Percentiles rank a stretch among this genome's conserved stretches.
These are phyloP conservation scores for Eutreptiella sp. DNA, from an alignment of 208 protist species.

Conservation along the genomic window DNA sequence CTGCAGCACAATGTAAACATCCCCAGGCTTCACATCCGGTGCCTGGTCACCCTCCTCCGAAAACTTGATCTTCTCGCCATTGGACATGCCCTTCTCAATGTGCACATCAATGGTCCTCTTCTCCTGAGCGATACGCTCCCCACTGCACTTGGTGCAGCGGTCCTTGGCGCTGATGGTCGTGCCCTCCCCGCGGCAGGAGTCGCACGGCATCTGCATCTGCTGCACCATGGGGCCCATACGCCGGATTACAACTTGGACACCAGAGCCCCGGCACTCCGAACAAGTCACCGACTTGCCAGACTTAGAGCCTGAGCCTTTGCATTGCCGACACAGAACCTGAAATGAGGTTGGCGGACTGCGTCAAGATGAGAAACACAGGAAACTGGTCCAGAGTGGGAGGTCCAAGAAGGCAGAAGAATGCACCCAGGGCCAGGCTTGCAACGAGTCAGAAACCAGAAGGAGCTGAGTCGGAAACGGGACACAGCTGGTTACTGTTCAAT, in stretches of 20 bases:
- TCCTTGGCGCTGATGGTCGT: constrained; percentile 80
- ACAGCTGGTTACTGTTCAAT: no score
- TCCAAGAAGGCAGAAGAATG: no score
- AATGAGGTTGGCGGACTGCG: no score
- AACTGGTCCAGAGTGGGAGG: no score
- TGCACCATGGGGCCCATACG: constrained; percentile 93
- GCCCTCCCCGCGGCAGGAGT: constrained; percentile 83
- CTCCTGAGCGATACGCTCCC: constrained; percentile 86
- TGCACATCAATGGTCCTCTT: constrained; percentile 94
- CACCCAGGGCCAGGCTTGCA: no score
- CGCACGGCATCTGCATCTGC: constrained; percentile 89
- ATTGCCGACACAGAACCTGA: constrained; percentile 76
- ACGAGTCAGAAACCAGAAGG: no score
- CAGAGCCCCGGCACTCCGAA: constrained; percentile 80
- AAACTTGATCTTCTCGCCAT: constrained; percentile 91
- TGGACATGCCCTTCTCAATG: constrained; percentile 93
- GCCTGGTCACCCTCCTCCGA: constrained; percentile 90
- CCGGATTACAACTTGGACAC: constrained; percentile 80
- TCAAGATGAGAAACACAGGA: no score
- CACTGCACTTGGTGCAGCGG: constrained; percentile 86
- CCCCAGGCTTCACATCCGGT: constrained; percentile 84
- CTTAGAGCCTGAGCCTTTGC: constrained; percentile 68
- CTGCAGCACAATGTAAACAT: constrained; percentile 96
- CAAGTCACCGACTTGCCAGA: constrained; percentile 69
- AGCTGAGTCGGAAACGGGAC: no score